Evolutionary conservation across 225 moss, liverwort and hornwort species (phyloP).

Genomic region (Bryoerythrophyllum caledonicum): DNA sequence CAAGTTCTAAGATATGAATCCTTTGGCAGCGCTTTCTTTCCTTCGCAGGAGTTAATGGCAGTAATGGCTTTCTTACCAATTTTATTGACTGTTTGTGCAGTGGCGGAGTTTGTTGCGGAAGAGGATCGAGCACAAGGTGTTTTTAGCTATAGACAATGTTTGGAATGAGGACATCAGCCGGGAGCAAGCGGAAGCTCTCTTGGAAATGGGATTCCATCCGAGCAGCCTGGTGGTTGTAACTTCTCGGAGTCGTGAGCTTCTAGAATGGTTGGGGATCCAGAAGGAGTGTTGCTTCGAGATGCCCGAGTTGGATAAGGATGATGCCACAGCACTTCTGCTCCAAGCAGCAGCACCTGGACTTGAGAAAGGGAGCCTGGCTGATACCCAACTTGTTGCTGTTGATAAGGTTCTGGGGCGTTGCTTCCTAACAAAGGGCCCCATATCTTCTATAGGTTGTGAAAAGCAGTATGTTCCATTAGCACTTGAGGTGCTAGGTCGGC

Average conservation of each 20-base stretch:
- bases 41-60: no score
- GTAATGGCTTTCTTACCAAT: no score
- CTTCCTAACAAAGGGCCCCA: not conserved
- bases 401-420: not conserved
- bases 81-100: no score
- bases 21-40: no score
- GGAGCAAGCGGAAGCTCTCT: not conserved
- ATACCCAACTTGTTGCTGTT: not conserved
- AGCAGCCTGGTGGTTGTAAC: not conserved
- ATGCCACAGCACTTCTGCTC: not conserved
- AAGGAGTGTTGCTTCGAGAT: not conserved
- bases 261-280: not conserved
- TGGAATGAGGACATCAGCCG: not conserved
- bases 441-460: not conserved
- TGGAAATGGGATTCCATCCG: not conserved
- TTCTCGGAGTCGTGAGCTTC: not conserved
- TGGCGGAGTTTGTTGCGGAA: not conserved
- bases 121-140: not conserved
- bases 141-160: constrained; percentile 6
- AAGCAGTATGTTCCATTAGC: constrained; percentile 4
- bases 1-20: no score
- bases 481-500: not conserved
- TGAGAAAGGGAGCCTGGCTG: not conserved
- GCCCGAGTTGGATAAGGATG: not conserved
- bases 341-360: not conserved